Percentiles rank a stretch among this genome's conserved stretches.
These are phyloP conservation scores for Xylaria scruposa DNA, from an alignment of 495 filamentous ascomycete species.

Conservation along the genomic window DNA sequence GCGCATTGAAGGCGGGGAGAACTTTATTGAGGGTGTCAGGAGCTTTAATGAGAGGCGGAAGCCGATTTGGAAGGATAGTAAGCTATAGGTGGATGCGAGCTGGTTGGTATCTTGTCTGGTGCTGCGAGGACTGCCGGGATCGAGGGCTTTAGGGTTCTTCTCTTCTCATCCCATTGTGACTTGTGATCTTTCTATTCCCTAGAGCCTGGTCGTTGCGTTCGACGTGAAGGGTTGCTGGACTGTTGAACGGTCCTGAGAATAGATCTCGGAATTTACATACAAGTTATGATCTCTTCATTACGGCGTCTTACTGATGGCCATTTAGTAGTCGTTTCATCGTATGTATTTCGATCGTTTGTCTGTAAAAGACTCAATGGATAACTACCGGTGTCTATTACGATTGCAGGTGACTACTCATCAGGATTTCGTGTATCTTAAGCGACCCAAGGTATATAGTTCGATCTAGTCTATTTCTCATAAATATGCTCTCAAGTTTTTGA, in stretches of 20 bases:
- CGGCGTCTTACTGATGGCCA: neutral
- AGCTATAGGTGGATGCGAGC: conserved; percentile 58
- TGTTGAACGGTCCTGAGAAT: too few relatives aligned
- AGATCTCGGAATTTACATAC: neutral
- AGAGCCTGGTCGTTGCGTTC: neutral
- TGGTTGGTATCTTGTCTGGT: neutral
- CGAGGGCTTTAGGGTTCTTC: neutral
- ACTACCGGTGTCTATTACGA: neutral
- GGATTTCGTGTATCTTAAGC: neutral
- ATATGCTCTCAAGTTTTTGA: neutral
- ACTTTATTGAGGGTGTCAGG: conserved; percentile 77
- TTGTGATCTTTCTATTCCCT: neutral
- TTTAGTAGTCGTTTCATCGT: neutral
- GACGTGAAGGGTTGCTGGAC: too few relatives aligned
- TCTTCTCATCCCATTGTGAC: neutral
- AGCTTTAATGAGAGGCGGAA: conserved; percentile 83
- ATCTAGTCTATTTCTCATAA: neutral
- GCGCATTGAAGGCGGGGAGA: conserved; percentile 68
- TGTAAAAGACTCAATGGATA: neutral
- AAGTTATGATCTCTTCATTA: neutral
- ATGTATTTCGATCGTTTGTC: neutral
- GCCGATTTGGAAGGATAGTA: conserved; percentile 74
- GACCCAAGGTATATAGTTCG: neutral
- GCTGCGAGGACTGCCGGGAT: neutral
- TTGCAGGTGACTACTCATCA: neutral